phyloP scores from a whole-genome alignment of 345 rosid species.

The Aegle marmelos region DNA sequence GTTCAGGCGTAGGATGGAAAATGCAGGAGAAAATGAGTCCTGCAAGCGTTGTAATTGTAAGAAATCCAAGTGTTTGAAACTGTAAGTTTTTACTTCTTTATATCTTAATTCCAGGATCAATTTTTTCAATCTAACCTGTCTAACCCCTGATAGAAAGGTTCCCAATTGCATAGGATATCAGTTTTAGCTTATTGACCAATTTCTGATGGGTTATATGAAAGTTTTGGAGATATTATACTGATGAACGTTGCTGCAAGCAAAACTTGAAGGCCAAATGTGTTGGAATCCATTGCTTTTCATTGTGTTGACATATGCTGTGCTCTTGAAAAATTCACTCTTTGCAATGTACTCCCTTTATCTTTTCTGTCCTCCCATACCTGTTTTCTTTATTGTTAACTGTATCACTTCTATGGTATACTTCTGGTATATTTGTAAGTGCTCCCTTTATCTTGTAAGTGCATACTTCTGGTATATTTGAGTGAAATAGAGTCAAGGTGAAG shows the following conservation, averaged over 20 bases:
- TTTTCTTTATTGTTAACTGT: not conserved
- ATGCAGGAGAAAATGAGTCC: slow-evolving; percentile 54
- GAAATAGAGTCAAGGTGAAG: not conserved
- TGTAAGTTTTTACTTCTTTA: slow-evolving; percentile 50
- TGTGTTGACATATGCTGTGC: not conserved
- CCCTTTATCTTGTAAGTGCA: not conserved
- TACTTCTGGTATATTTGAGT: not conserved
- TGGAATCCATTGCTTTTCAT: not conserved
- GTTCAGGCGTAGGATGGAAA: slow-evolving; percentile 65
- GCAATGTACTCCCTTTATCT: not conserved
- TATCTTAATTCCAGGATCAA: not conserved
- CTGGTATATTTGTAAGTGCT: not conserved
- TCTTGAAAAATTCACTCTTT: not conserved
- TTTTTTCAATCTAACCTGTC: not conserved
- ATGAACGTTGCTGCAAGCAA: not conserved
- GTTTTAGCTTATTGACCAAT: not conserved
- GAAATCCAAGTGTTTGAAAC: slow-evolving; percentile 94
- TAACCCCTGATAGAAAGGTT: not conserved
- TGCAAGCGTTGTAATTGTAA: slow-evolving; percentile 98
- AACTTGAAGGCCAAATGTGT: not conserved
- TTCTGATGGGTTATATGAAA: not conserved
- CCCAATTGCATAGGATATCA: not conserved
- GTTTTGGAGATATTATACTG: not conserved
- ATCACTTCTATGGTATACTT: not conserved
- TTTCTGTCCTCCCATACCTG: not conserved